These are phyloP conservation scores for Starmerella roubikii DNA, from an alignment of 805 yeast genomes.

Conservation along the genomic window DNA sequence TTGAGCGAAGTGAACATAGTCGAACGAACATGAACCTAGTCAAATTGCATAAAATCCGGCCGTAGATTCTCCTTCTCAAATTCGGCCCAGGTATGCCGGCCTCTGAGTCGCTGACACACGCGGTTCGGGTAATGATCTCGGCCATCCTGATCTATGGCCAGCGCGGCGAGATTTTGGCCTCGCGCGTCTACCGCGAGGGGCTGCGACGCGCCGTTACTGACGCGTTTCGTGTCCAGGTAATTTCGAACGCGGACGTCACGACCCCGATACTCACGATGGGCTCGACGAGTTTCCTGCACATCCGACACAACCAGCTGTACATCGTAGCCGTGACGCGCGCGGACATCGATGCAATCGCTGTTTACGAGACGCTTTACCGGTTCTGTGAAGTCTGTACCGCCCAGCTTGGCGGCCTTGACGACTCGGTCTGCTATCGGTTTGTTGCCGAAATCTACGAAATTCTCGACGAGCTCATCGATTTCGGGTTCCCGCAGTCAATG, in stretches of 20 bases:
- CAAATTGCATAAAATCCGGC: too few relatives aligned
- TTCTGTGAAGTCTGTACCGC: constrained; percentile 41
- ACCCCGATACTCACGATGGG: constrained; percentile 77
- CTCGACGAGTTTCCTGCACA: constrained; percentile 78
- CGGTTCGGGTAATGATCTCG: constrained; percentile 45
- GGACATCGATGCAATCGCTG: constrained; percentile 68
- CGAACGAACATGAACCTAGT: neutral
- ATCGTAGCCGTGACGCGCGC: constrained; percentile 80
- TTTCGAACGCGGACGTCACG: constrained; percentile 42
- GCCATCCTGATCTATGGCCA: constrained; percentile 67
- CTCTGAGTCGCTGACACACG: too few relatives aligned
- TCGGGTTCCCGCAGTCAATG: constrained; percentile 61
- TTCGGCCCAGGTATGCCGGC: neutral
- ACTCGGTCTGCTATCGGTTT: constrained; percentile 44
- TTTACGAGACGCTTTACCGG: constrained; percentile 65
- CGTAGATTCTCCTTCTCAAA: too few relatives aligned
- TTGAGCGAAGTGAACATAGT: too few relatives aligned
- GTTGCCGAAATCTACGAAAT: constrained; percentile 62
- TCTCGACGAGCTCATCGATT: constrained; percentile 61
- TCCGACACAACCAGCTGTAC: constrained; percentile 51
- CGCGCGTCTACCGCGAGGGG: constrained; percentile 60
- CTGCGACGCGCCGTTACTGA: constrained; percentile 69
- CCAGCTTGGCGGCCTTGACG: constrained; percentile 33
- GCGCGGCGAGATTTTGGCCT: constrained; percentile 72
- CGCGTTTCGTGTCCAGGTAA: constrained; percentile 84